These are phyloP conservation scores for Verticillium albo-atrum DNA, from an alignment of 2,329 filamentous ascomycete genomes.

Conservation along the genomic window DNA sequence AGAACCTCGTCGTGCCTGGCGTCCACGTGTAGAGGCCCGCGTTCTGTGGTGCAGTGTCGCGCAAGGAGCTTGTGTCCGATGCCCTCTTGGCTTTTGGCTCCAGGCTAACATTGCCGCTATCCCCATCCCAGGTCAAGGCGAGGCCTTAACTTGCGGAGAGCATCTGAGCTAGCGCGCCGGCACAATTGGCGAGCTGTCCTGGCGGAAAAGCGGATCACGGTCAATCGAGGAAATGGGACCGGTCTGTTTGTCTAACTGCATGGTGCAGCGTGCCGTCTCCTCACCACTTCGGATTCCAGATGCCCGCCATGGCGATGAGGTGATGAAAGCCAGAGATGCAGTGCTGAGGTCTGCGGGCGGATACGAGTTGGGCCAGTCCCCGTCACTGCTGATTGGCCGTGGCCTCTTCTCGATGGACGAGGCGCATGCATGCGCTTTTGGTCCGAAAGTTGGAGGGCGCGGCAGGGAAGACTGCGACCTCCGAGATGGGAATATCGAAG, in stretches of 20 bases:
- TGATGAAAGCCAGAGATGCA: neutral
- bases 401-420: neutral
- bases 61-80: neutral
- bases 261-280: too few relatives aligned
- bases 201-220: neutral
- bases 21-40: too few relatives aligned
- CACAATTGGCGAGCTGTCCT: neutral
- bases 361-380: neutral
- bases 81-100: neutral
- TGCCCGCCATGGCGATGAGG: neutral
- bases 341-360: neutral
- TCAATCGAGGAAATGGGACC: neutral
- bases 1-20: neutral
- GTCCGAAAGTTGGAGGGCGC: neutral
- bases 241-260: too few relatives aligned
- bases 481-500: neutral
- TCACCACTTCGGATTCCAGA: too few relatives aligned
- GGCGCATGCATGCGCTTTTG: neutral
- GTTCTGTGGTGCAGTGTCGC: neutral
- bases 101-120: neutral
- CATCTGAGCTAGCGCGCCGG: neutral
- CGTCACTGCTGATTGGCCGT: neutral
- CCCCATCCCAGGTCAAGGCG: neutral
- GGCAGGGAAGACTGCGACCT: neutral
- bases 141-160: neutral